Evolutionary conservation across 2,329 filamentous ascomycete species (phyloP).

Genomic region (Aspergillus brasiliensis): DNA sequence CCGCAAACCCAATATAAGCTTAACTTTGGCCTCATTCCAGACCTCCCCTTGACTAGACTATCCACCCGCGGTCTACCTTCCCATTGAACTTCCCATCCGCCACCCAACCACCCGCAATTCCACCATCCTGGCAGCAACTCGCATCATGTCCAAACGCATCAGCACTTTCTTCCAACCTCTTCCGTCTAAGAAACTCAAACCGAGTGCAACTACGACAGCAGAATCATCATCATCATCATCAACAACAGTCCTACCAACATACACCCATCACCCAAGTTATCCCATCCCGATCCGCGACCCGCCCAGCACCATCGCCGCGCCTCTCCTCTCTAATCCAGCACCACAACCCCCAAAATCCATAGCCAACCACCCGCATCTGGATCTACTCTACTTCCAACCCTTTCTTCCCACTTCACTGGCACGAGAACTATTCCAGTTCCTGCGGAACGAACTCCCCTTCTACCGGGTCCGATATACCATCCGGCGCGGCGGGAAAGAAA

Average conservation of each 20-base stretch:
- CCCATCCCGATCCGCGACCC: conserved; percentile 56
- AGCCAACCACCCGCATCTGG: conserved; percentile 68
- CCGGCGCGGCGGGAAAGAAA: conserved; percentile 64
- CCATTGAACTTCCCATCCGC: not conserved
- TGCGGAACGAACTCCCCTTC: conserved; percentile 72
- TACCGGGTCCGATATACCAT: conserved; percentile 75
- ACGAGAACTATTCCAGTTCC: conserved; percentile 67
- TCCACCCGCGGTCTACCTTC: not conserved
- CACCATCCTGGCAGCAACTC: not conserved
- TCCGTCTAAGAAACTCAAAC: conserved; percentile 37
- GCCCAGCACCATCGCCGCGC: conserved; percentile 41
- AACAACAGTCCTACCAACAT: not conserved
- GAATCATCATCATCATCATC: not conserved
- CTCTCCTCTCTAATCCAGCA: conserved; percentile 21
- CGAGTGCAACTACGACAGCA: conserved; percentile 1
- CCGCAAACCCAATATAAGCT: not conserved
- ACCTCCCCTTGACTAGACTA: not conserved
- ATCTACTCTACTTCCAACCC: conserved; percentile 74
- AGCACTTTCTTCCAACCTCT: conserved; percentile 67
- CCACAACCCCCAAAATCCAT: conserved; percentile 56
- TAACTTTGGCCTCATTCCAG: not conserved
- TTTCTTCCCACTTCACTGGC: conserved; percentile 64
- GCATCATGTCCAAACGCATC: conserved; percentile 59
- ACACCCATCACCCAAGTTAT: conserved; percentile 54
- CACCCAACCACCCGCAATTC: not conserved